phyloP scores from a whole-genome alignment of 352 stramenopile species.

The Globisporangium viniferum region DNA sequence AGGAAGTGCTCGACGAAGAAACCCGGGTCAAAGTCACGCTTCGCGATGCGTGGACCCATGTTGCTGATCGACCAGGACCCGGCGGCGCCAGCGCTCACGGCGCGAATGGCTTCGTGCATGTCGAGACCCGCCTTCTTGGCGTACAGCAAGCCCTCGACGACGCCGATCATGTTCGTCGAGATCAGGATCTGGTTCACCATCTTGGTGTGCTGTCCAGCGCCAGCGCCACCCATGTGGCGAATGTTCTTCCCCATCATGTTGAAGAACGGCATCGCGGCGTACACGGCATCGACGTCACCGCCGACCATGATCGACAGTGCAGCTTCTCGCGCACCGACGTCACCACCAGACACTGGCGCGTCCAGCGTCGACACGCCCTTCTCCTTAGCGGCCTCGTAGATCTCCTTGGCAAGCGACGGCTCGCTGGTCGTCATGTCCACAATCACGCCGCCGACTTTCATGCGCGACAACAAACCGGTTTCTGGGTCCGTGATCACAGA shows the following conservation, averaged over 20 bases:
- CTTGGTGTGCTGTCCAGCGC: constrained; percentile 88
- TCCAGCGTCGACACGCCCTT: constrained; percentile 77
- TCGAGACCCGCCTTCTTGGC: constrained; percentile 85
- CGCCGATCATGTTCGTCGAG: constrained; percentile 86
- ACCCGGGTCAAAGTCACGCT: constrained; percentile 85
- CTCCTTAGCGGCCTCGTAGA: constrained; percentile 68
- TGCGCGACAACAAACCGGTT: constrained; percentile 59
- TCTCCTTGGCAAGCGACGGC: constrained; percentile 86
- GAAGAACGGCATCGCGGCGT: constrained; percentile 82
- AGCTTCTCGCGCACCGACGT: constrained; percentile 84
- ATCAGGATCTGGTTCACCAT: constrained; percentile 93
- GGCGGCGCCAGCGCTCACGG: constrained; percentile 80
- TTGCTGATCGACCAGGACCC: constrained; percentile 90
- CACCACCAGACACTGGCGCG: constrained; percentile 83
- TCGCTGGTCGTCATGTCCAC: constrained; percentile 91
- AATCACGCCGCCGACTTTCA: constrained; percentile 80
- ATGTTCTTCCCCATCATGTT: constrained; percentile 89
- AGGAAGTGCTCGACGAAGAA: constrained; percentile 93
- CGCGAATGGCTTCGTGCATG: constrained; percentile 84
- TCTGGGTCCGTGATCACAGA: constrained; percentile 69
- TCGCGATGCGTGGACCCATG: constrained; percentile 85
- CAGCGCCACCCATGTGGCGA: constrained; percentile 81
- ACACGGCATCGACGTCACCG: constrained; percentile 79
- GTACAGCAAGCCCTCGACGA: constrained; percentile 87
- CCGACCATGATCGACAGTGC: constrained; percentile 91